Evolutionary conservation across 768 basidiomycete species (phyloP), one percentile per base, ranked within the genome.

Genomic region (Mrakia hoshinonis): DNA sequence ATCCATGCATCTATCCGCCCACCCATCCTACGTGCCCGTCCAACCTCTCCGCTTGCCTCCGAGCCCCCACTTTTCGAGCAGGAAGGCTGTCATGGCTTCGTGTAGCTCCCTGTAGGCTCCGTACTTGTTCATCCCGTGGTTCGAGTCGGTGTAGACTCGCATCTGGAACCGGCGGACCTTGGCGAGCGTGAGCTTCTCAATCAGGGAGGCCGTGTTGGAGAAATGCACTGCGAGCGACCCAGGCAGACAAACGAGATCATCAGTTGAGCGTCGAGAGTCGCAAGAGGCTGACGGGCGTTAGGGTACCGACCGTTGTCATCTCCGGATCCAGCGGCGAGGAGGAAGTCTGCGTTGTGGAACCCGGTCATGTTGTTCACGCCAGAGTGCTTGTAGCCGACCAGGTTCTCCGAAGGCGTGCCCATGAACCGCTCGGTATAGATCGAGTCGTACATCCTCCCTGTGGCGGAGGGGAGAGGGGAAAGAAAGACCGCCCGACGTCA

Each of bases 341-440:
- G 79, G 79, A 85, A 98, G 74, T 92, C 85, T 38, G 88, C 83
- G 70, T 89, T 82, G 74, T 85, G 81, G 83, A 98, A 99, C 3
- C 87, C 92, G 12, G 87, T 88, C 62, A 96, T 92, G 77, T 91
- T 87, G 69, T 88, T 87, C 68, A 99, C 88, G 0, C 91, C 90
- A 22, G 90, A 89, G 61, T 89, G 91, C 75, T 89, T 80, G 81
- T 99, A 99, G n/a, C 96, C 96, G 0, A 82, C 86, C 0, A 85
- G 85, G 78, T 98, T 97, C 12, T 85, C 80, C 20, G 82, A 78
- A 0, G 93, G 93, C 31, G 90, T 83, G 74, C 87, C 86, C 93
- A 98, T 93, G 83, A 97, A 98, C 22, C 96, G 87, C 76, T 99
- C 96, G 1, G 96, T 99, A 79, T 98, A 98, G 74, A 98, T 89